phyloP scores from a whole-genome alignment of 2,329 filamentous ascomycete species.

The Emergomyces pasteurianus region DNA sequence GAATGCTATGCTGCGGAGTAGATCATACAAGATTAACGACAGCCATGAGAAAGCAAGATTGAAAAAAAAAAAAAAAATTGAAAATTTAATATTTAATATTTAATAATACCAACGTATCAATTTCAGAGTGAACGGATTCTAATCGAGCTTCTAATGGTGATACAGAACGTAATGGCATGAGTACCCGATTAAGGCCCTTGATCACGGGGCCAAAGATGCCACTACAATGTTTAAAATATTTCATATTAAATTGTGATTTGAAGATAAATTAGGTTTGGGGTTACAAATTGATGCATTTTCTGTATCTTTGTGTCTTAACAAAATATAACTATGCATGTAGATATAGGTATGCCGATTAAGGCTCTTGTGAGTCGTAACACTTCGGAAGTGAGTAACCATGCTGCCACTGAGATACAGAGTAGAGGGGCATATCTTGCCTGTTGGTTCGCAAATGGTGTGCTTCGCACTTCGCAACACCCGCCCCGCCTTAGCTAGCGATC shows the following conservation, averaged over 20 bases:
- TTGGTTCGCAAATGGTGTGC: not conserved
- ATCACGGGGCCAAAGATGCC: not conserved
- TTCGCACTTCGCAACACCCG: not conserved
- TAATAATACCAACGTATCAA: no score
- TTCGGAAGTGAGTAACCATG: not conserved
- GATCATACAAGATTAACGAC: no score
- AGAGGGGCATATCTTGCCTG: not conserved
- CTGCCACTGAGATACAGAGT: not conserved
- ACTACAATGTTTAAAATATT: not conserved
- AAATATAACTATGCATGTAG: not conserved
- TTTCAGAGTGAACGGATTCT: not conserved
- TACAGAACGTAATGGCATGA: not conserved
- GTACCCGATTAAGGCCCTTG: not conserved
- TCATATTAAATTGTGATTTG: not conserved
- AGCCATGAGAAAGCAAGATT: no score
- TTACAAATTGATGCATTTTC: not conserved
- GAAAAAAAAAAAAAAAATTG: no score
- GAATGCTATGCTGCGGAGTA: not conserved
- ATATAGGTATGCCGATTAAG: not conserved
- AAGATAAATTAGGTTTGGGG: not conserved
- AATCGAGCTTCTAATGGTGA: not conserved
- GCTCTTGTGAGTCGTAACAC: not conserved
- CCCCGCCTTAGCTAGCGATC: not conserved
- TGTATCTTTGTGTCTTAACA: not conserved
- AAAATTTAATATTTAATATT: no score